Conservation (phyloP, 2,329 filamentous ascomycete genomes). For the Aspergillus sp. region DNA sequence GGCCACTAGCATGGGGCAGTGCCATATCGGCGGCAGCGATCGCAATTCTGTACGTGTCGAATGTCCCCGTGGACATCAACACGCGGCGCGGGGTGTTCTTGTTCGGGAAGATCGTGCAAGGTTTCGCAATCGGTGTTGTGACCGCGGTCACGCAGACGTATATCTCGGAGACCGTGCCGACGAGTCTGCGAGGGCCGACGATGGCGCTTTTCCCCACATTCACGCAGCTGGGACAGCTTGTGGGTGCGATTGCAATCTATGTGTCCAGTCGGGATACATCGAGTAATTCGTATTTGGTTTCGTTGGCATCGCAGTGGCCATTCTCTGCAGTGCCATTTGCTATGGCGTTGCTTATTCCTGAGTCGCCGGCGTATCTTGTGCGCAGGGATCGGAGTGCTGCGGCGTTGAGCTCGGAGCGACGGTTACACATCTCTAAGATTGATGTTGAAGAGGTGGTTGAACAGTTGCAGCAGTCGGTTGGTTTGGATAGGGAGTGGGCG, state of each 20-base stretch:
- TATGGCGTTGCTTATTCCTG: slow-evolving; percentile 42
- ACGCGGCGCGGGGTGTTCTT: slow-evolving; percentile 37
- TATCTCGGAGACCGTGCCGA: slow-evolving; percentile 46
- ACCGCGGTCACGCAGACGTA: slow-evolving; percentile 43
- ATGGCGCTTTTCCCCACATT: slow-evolving; percentile 47
- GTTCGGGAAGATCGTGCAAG: slow-evolving; percentile 42
- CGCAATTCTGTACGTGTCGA: slow-evolving; percentile 28
- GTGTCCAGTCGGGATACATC: slow-evolving; percentile 19
- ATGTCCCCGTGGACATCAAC: slow-evolving; percentile 21
- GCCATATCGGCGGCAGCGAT: slow-evolving; percentile 34
- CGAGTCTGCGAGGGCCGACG: slow-evolving; percentile 40
- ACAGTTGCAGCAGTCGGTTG: slow-evolving; percentile 37
- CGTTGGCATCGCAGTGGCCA: slow-evolving; percentile 21
- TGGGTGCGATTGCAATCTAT: slow-evolving; percentile 41
- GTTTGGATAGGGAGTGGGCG: slow-evolving; percentile 44
- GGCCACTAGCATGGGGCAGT: slow-evolving; percentile 30
- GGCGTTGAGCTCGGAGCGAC: slow-evolving; percentile 39
- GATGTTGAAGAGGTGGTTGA: slow-evolving; percentile 29
- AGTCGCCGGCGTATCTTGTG: slow-evolving; percentile 47
- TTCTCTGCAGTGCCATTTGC: slow-evolving; percentile 36
- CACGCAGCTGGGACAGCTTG: slow-evolving; percentile 44
- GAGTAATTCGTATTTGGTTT: slow-evolving; percentile 23
- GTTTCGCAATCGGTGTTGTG: slow-evolving; percentile 41
- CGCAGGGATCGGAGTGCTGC: slow-evolving; percentile 35
- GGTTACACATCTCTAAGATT: slow-evolving; percentile 40